These are phyloP conservation scores for Rachicladosporium sp. DNA, from an alignment of 2,329 filamentous ascomycete genomes.

Conservation along the genomic window DNA sequence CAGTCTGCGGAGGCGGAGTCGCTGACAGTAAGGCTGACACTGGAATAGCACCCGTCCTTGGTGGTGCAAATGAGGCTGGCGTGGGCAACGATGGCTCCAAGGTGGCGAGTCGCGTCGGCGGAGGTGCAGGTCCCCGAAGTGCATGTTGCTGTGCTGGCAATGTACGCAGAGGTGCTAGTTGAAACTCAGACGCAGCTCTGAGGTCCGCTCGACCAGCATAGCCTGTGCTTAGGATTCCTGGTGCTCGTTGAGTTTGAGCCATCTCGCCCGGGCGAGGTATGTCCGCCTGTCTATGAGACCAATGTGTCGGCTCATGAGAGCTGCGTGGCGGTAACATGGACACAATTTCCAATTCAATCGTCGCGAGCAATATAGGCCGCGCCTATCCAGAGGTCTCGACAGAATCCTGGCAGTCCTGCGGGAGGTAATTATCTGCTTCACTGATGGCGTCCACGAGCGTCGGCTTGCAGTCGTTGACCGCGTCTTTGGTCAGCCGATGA, in stretches of 20 bases:
- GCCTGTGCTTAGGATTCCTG: constrained; percentile 27
- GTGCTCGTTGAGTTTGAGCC: constrained; percentile 34
- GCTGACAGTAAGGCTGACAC: constrained; percentile 16
- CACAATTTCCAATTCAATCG: too few relatives aligned
- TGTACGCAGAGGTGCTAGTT: constrained; percentile 24
- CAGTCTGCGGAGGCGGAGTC: constrained; percentile 6
- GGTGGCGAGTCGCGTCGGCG: constrained; percentile 22
- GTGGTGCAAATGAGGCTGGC: constrained; percentile 1
- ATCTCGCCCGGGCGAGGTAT: constrained; percentile 22
- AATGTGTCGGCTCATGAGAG: constrained; percentile 3
- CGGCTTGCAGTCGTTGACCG: too few relatives aligned
- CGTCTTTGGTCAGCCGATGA: too few relatives aligned
- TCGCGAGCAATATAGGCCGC: too few relatives aligned
- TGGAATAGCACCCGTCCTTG: constrained; percentile 7
- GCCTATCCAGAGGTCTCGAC: too few relatives aligned
- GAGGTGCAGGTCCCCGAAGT: constrained; percentile 2
- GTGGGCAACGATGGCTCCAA: constrained; percentile 26
- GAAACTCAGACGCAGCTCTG: constrained; percentile 27
- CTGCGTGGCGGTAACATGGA: constrained; percentile 15
- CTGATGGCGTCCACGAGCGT: too few relatives aligned
- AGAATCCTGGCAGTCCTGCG: too few relatives aligned
- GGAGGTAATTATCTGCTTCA: too few relatives aligned
- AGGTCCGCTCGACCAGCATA: constrained; percentile 28
- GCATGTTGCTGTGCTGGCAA: constrained; percentile 4
- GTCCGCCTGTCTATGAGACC: constrained; percentile 3